phyloP scores from a whole-genome alignment of 2,329 filamentous ascomycete species.

The Alternaria sp. region DNA sequence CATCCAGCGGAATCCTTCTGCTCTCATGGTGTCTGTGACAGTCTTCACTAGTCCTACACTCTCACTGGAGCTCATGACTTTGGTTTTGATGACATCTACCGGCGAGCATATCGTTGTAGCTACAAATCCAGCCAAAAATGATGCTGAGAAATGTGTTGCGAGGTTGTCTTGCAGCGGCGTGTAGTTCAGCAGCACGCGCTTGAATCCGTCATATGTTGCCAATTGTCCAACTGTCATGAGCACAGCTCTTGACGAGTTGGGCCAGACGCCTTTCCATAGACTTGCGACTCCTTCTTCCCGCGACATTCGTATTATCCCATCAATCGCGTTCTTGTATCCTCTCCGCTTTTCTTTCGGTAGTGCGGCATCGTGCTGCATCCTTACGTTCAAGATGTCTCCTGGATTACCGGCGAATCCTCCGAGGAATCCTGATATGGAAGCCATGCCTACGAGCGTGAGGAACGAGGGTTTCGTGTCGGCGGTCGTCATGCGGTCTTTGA shows the following conservation, averaged over 20 bases:
- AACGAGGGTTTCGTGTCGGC: conserved; percentile 66
- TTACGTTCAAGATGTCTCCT: conserved; percentile 94
- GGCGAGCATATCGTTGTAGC: conserved; percentile 86
- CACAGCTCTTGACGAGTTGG: conserved; percentile 80
- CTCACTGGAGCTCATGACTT: conserved; percentile 75
- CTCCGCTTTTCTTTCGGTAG: conserved; percentile 75
- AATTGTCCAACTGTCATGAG: conserved; percentile 87
- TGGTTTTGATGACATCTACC: conserved; percentile 88
- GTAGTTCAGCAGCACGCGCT: conserved; percentile 69
- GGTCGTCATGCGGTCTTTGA: conserved; percentile 74
- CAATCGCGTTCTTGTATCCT: conserved; percentile 87
- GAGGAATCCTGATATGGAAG: conserved; percentile 81
- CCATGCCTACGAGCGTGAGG: conserved; percentile 79
- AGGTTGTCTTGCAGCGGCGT: conserved; percentile 72
- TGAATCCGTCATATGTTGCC: conserved; percentile 84
- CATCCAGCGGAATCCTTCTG: conserved; percentile 80
- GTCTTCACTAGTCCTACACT: conserved; percentile 63
- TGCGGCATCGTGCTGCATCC: conserved; percentile 93
- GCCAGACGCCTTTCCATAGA: conserved; percentile 85
- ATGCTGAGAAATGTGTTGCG: conserved; percentile 79
- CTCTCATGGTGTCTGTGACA: conserved; percentile 69
- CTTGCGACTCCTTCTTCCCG: conserved; percentile 77
- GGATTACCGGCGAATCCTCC: conserved; percentile 93
- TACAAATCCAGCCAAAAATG: conserved; percentile 78
- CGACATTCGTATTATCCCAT: conserved; percentile 87